Conservation (phyloP, 2,329 filamentous ascomycete species). For the Diplodia intermedia region DNA sequence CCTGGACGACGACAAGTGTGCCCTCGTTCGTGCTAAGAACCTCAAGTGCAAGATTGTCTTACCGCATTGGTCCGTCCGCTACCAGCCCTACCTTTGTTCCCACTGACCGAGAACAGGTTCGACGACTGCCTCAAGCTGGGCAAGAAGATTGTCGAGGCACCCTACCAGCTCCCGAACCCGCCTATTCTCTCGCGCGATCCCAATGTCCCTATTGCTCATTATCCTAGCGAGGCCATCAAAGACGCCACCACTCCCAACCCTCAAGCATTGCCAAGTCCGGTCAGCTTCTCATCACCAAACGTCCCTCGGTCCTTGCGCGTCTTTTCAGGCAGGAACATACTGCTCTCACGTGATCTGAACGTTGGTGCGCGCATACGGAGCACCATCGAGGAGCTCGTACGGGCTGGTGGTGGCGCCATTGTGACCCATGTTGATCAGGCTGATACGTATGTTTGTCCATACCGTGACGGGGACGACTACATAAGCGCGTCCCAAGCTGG, state of each 20-base stretch:
- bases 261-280: constrained; percentile 43
- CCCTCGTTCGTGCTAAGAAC: constrained; percentile 67
- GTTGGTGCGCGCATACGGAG: constrained; percentile 70
- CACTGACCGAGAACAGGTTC: constrained; percentile 68
- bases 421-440: constrained; percentile 71
- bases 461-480: constrained; percentile 82
- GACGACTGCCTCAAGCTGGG: constrained; percentile 95
- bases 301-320: constrained; percentile 57
- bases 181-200: constrained; percentile 67
- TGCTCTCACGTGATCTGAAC: constrained; percentile 76
- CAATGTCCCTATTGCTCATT: constrained; percentile 37
- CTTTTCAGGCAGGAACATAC: constrained; percentile 78
- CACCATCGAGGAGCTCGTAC: constrained; percentile 74
- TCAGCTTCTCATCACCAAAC: constrained; percentile 10
- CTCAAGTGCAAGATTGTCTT: constrained; percentile 82
- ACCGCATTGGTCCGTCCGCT: constrained; percentile 77
- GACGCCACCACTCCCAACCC: constrained; percentile 68
- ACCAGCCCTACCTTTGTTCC: background rate
- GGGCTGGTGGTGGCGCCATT: constrained; percentile 72
- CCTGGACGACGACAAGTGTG: constrained; percentile 75
- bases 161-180: constrained; percentile 85
- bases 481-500: constrained; percentile 74
- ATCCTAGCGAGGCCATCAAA: constrained; percentile 58
- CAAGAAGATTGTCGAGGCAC: constrained; percentile 85
- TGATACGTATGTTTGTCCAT: constrained; percentile 87